Evolutionary conservation across 2,329 filamentous ascomycete species (phyloP).

Genomic region (Aureobasidium sp.): DNA sequence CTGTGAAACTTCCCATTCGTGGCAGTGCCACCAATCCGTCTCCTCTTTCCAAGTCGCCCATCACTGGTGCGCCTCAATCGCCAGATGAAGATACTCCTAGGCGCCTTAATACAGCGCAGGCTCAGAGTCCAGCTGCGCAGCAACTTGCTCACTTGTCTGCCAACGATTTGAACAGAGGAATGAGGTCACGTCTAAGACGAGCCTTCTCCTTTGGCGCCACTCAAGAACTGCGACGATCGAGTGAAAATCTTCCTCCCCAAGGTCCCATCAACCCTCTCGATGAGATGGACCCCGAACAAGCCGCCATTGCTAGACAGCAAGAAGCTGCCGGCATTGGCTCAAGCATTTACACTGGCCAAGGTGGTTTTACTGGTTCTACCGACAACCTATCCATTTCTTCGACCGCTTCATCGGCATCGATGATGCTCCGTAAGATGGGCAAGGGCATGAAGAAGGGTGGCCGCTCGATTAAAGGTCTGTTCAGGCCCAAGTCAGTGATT

Average conservation of each 20-base stretch:
- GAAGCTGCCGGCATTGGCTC: constrained; percentile 87
- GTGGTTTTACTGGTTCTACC: constrained; percentile 81
- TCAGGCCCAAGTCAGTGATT: constrained; percentile 86
- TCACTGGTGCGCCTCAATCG: constrained; percentile 11
- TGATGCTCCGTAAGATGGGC: constrained; percentile 98
- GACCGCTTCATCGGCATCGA: constrained; percentile 79
- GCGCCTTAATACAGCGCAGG: constrained; percentile 20
- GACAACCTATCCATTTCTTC: constrained; percentile 92
- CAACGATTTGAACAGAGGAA: constrained; percentile 68
- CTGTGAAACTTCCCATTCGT: constrained; percentile 27
- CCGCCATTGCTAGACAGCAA: constrained; percentile 83
- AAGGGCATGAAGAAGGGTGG: constrained; percentile 95
- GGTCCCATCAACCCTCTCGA: constrained; percentile 24
- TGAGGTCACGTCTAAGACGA: constrained; percentile 78
- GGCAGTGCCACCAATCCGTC: constrained; percentile 38
- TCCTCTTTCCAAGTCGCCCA: constrained; percentile 35
- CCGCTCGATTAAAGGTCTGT: constrained; percentile 84
- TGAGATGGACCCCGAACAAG: constrained; percentile 70
- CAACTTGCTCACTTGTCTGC: constrained; percentile 83
- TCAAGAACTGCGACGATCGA: constrained; percentile 75
- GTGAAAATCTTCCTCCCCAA: constrained; percentile 44
- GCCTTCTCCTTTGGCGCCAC: constrained; percentile 97
- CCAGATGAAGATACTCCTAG: constrained; percentile 11
- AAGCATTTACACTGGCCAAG: constrained; percentile 84
- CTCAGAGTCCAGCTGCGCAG: constrained; percentile 66